Percentiles rank a stretch among this genome's conserved stretches.
These are phyloP conservation scores for Solanum hybrid DNA, from an alignment of 305 asterid genomes.

Conservation along the genomic window DNA sequence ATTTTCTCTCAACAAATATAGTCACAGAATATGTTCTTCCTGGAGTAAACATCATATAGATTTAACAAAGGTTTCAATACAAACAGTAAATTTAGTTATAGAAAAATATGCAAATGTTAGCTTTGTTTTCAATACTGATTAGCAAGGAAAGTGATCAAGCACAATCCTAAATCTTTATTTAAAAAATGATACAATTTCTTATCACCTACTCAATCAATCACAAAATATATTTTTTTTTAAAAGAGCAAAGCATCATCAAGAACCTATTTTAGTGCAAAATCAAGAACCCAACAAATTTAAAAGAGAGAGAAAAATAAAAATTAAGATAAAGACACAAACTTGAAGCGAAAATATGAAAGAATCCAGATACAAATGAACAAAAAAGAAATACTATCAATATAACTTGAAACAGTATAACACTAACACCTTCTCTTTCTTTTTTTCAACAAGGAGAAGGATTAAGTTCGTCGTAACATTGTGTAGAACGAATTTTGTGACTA, in stretches of 20 bases:
- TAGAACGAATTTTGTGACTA: neutral
- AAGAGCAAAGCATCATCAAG: neutral
- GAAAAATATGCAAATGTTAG: neutral
- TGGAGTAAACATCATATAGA: neutral
- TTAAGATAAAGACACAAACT: neutral
- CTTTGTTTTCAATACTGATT: neutral
- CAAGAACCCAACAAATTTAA: neutral
- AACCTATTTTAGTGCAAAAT: neutral
- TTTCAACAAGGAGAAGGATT: too few species aligned
- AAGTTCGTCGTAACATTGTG: neutral
- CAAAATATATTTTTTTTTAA: too few species aligned
- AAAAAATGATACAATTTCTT: neutral
- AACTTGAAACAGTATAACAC: neutral
- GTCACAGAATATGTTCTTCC: neutral
- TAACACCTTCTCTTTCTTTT: neutral
- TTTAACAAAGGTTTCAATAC: neutral
- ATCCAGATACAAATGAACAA: neutral
- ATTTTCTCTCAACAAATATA: neutral
- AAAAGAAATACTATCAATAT: neutral
- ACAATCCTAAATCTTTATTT: too few species aligned
- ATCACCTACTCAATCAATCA: neutral
- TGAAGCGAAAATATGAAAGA: neutral
- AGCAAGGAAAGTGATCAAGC: neutral
- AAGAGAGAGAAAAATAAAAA: neutral
- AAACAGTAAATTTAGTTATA: neutral